Percentiles rank a stretch among this genome's conserved stretches.
phyloP scores from a whole-genome alignment of 1,284 basidiomycete species.

The Pseudozyma sp. region DNA sequence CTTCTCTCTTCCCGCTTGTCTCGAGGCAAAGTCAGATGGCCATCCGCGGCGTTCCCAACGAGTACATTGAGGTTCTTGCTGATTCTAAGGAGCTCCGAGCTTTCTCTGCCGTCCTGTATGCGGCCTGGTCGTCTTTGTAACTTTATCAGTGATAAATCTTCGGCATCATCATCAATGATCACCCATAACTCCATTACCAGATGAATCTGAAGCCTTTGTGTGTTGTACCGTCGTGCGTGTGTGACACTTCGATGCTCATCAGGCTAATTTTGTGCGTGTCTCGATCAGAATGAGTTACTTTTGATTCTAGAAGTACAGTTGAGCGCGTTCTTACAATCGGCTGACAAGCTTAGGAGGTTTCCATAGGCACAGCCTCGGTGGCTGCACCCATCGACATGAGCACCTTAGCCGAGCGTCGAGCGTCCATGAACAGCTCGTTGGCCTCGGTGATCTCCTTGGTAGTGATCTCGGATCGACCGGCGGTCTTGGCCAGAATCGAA shows the following conservation, averaged over 20 bases:
- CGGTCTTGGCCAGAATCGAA: slow-evolving; percentile 83
- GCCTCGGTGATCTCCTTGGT: slow-evolving; percentile 88
- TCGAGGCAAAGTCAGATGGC: slow-evolving; percentile 81
- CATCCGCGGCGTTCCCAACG: slow-evolving; percentile 80
- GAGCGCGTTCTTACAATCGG: not conserved
- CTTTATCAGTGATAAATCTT: not conserved
- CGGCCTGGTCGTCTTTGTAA: slow-evolving; percentile 68
- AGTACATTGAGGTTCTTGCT: slow-evolving; percentile 75
- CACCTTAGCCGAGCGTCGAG: slow-evolving; percentile 73
- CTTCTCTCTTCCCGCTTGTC: slow-evolving; percentile 80
- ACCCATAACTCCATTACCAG: not conserved
- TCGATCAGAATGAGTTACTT: not conserved
- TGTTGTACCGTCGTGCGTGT: too few species aligned
- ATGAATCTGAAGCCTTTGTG: too few species aligned
- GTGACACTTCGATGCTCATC: too few species aligned
- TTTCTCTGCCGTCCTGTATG: slow-evolving; percentile 73
- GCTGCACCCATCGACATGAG: slow-evolving; percentile 30
- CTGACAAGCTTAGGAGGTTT: slow-evolving; percentile 30
- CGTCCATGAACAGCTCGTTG: slow-evolving; percentile 88
- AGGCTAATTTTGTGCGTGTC: too few species aligned
- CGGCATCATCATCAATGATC: not conserved
- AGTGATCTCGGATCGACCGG: slow-evolving; percentile 83
- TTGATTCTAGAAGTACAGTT: slow-evolving; percentile 30
- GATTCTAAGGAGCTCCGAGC: slow-evolving; percentile 72
- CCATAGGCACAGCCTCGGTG: slow-evolving; percentile 40